These are phyloP conservation scores for Nakazawaea pomicola DNA, from an alignment of 805 yeast genomes.

Conservation along the genomic window DNA sequence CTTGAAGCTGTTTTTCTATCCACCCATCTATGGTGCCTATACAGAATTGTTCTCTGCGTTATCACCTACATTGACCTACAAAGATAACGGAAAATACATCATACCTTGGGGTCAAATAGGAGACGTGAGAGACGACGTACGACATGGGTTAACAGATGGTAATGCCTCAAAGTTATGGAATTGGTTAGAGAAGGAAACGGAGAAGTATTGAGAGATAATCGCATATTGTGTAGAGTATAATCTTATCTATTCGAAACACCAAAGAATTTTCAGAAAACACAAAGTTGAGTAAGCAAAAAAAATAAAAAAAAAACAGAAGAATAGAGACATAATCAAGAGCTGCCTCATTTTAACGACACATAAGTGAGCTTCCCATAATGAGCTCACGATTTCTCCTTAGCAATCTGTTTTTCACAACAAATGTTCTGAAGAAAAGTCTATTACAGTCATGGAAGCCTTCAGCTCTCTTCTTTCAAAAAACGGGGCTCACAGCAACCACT, in stretches of 20 bases:
- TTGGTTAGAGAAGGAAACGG: slow-evolving; percentile 23
- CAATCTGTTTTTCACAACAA: slow-evolving; percentile 1
- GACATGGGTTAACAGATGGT: slow-evolving; percentile 25
- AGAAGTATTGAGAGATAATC: not conserved
- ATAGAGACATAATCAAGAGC: no score
- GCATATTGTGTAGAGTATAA: no score
- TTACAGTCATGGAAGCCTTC: no score
- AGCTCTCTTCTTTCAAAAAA: no score
- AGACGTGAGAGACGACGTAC: slow-evolving; percentile 30
- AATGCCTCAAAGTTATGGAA: slow-evolving; percentile 29
- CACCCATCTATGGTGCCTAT: slow-evolving; percentile 34
- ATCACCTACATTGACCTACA: slow-evolving; percentile 29
- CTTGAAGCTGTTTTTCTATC: slow-evolving; percentile 1
- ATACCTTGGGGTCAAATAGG: slow-evolving; percentile 40
- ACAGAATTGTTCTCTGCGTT: slow-evolving; percentile 39
- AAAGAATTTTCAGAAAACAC: no score
- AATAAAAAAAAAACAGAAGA: not conserved
- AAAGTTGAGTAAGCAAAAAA: not conserved
- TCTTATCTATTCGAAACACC: not conserved
- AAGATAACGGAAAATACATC: slow-evolving; percentile 30
- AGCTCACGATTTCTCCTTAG: not conserved
- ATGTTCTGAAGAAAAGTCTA: no score
- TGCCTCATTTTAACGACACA: no score
- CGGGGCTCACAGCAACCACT: not conserved
- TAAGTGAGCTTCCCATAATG: no score